Evolutionary conservation across 140 eudicot species (phyloP), one percentile per base, ranked within the genome.

Genomic region (Ambrosia hybrid): DNA sequence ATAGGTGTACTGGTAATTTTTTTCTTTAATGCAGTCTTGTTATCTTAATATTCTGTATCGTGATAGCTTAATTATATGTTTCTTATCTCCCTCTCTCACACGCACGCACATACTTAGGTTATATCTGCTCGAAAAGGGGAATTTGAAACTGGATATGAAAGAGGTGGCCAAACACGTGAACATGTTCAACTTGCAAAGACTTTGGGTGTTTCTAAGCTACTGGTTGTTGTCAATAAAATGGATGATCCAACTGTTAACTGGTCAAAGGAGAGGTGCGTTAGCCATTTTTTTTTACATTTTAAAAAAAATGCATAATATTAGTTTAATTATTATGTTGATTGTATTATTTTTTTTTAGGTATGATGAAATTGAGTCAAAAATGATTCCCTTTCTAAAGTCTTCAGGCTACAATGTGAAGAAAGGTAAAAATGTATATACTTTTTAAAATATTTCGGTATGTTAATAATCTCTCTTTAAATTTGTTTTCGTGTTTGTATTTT

Each of bases 161-260:
- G 82, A 83, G 99, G 99, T 81, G 99, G 99, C 21, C 99, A 95
- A 83, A 95, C 99, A 9, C 95, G 99, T 57, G 99, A 95, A 68
- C 99, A 95, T 95, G 99, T 95, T 71, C 94, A 85, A 60, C 99
- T 95, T 61, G 99, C 99, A 75, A 95, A 95, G 83, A 95, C 99
- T 46, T 77, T 95, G 80, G 99, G 99, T 68, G 99, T 95, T 66
- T 77, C 95, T 26, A 95, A 91, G 81, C 80, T 95, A 62, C 74
- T 95, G 45, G 99, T 95, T 64, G 99, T 95, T 57, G 99, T 95
- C 15, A 95, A 95, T 85, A 95, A 95, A 76, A 95, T 95, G 99
- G 99, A 95, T 59, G 99, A 95, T 36, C 90, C 92, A 14, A 95
- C 99, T 21, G 99, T 95, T 33, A 76, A 82, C 68, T 95, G 99